Percentiles rank a stretch among this genome's conserved stretches.
phyloP scores from a whole-genome alignment of 257 asterid genomes.

The Nicotiana otophora region DNA sequence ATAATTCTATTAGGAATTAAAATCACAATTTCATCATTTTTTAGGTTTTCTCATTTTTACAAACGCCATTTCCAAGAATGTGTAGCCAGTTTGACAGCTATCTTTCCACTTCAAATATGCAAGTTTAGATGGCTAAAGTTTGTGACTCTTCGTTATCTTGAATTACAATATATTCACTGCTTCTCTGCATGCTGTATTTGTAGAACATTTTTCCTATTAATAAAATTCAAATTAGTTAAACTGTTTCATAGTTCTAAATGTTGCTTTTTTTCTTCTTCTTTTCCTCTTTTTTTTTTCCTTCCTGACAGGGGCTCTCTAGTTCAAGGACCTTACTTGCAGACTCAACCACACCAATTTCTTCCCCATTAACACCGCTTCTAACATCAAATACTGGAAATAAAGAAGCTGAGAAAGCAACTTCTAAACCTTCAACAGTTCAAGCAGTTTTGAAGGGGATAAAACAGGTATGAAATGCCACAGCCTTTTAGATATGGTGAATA shows the following conservation, averaged over 20 bases:
- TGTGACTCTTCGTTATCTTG: not conserved
- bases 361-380: constrained; percentile 68
- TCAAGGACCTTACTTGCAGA: constrained; percentile 64
- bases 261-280: too few species aligned
- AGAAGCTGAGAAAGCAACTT: constrained; percentile 53
- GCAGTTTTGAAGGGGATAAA: constrained; percentile 82
- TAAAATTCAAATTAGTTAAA: not conserved
- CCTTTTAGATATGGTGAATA: not conserved
- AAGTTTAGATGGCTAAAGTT: not conserved
- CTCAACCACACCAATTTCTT: constrained; percentile 59
- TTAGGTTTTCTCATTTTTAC: not conserved
- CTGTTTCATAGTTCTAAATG: not conserved
- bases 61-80: not conserved
- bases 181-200: not conserved
- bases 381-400: constrained; percentile 53
- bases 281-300: not conserved
- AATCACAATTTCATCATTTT: not conserved
- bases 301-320: constrained; percentile 60
- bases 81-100: not conserved
- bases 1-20: not conserved
- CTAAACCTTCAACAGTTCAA: constrained; percentile 68
- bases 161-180: not conserved
- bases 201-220: not conserved
- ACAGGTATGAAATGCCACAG: constrained; percentile 41
- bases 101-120: not conserved